Base-by-base conservation (phyloP, 257 asterid genomes). In the Salvia splendens region DNA sequence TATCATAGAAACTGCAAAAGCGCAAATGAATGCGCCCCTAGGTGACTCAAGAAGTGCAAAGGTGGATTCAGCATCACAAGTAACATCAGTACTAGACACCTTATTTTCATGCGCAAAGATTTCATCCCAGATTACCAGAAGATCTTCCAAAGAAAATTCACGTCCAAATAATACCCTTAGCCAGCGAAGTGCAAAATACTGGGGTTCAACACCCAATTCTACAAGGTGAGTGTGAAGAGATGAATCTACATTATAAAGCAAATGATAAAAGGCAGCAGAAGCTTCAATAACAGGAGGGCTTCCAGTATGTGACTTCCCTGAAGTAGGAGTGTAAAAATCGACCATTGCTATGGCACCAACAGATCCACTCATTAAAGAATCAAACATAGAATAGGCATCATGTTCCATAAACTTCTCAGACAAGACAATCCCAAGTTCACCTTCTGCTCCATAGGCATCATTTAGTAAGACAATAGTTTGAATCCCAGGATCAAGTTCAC, bases 371-470 rank as follows among this genome's bases (percentile, higher is more conserved):
- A 88, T 85, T 66, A 91, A 74, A 64, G 92, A 87, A 28, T 91
- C 94, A 68, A 91, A 89, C 96, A 91, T 87, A 46, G 92, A 85
- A 84, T 89, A 91, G 3, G 92, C 93, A 55, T 91, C 98, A 57
- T 91, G 98, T 80, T 91, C 98, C 86, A 84, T 82, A 63, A 91
- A 89, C 76, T 87, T 91, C 76, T 87, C 91, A 1, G 98, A 91
- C 65, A 91, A 73, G 63, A 89, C 90, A n/a, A 87, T 78, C 32
- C 98, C 98, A 28, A 91, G 92, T 81, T 89, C 98, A 68, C 96
- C 96, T 75, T 91, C 98, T 54, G 98, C 95, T 30, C 98, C 98
- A 57, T 91, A 91, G 69, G 95, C 95, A 76, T 91, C 98, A 33
- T 88, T 81, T 41, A 91, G 78, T 63, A 79, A 75, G 75, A 91